phyloP scores from a whole-genome alignment of 352 stramenopile genomes.

The Plasmopara halstedii region DNA sequence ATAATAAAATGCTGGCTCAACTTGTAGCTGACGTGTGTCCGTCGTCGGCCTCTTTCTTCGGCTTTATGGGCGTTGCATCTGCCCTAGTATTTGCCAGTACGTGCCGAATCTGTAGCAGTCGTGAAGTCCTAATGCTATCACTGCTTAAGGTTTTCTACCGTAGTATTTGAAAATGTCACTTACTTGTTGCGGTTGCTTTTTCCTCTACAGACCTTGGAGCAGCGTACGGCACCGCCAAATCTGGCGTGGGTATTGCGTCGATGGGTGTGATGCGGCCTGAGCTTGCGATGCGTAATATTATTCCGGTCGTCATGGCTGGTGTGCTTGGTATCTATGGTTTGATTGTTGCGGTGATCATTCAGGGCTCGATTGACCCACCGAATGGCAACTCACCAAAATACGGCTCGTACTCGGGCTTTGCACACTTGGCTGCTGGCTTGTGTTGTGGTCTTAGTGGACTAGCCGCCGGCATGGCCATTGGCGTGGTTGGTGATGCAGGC shows the following conservation, averaged over 20 bases:
- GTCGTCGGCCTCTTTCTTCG: constrained; percentile 98
- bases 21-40: constrained; percentile 93
- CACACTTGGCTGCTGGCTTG: constrained; percentile 90
- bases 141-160: too few species aligned
- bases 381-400: constrained; percentile 71
- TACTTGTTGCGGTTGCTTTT: constrained; percentile 3
- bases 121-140: too few species aligned
- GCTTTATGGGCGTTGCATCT: constrained; percentile 98
- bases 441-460: constrained; percentile 92
- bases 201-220: constrained; percentile 86
- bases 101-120: neutral
- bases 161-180: too few species aligned
- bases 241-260: constrained; percentile 94
- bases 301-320: constrained; percentile 98
- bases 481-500: constrained; percentile 94
- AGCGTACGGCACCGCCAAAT: constrained; percentile 96
- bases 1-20: constrained; percentile 31
- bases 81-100: constrained; percentile 75
- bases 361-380: constrained; percentile 84
- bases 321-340: constrained; percentile 96
- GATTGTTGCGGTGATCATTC: constrained; percentile 93
- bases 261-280: constrained; percentile 95
- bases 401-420: constrained; percentile 92
- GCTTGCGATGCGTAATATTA: constrained; percentile 98
- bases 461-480: constrained; percentile 92